Evolutionary conservation across 164 flowering plant genomes (phyloP), one percentile per base, ranked within the genome.

Genomic region (Pachysandra terminalis): DNA sequence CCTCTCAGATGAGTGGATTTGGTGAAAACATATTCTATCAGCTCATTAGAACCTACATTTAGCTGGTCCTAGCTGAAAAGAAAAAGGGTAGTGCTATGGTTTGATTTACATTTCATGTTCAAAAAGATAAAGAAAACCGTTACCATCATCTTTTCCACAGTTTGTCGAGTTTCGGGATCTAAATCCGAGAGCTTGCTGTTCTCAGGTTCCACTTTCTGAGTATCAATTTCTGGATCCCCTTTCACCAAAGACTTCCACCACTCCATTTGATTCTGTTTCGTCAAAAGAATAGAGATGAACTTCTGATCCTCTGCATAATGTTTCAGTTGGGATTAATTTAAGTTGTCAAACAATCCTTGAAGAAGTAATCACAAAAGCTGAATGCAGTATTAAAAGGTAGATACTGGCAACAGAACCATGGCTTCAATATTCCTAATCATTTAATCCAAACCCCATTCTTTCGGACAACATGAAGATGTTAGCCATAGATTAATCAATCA

Each of bases 111-210:
- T 19, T 40, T 55, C 23, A 54, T n/a, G 16, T 10, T 3, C 26
- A 24, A 67, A 9, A 22, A 53, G 17, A 45, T 1, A 19, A 14
- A 8, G 15, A 45, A 45, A 15, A 45, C 4, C 4, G 4, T 45
- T 84, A 95, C 98, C 98, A 92, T 90, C 99, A 92, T 92, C 71
- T 95, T 95, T 60, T 92, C 99, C 61, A 95, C 97, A 54, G 96
- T 92, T 51, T 78, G 80, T 21, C 97, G 79, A 13, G 94, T 90
- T 75, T 95, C 99, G 45, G 94, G 84, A 73, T 90, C 97, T 71
- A 90, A 77, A 73, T 95, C 97, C 60, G 90, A 73, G 10, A 95
- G 78, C 76, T 87, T 89, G 87, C 97, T 92, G 68, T 32, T 81
- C 73, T 89, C 99, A 48, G 97, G 99, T 78, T 95, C 97, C 40